These are phyloP conservation scores for Pneumocystis murina DNA, from an alignment of 1,139 yeast genomes.

Conservation along the genomic window DNA sequence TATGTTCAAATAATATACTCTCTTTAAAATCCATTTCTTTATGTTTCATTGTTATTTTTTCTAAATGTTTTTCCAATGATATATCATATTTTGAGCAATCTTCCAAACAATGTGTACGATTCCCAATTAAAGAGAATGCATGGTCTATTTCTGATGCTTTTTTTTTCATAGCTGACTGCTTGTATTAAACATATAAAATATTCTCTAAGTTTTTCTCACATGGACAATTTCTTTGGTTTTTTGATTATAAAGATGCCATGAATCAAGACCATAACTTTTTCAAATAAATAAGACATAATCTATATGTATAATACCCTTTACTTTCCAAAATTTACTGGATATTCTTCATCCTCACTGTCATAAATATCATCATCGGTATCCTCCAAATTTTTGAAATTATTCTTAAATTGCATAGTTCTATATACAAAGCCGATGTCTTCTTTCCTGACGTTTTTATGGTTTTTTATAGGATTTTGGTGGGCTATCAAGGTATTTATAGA, in stretches of 20 bases:
- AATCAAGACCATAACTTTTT: conserved; percentile 2
- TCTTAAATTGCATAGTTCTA: too few relatives aligned
- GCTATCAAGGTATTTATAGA: too few relatives aligned
- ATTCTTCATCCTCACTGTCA: conserved; percentile 8
- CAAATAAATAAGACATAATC: not conserved
- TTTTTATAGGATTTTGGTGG: too few relatives aligned
- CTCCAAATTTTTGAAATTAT: not conserved
- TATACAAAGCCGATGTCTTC: too few relatives aligned
- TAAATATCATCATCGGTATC: conserved; percentile 1
- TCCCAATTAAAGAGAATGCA: conserved; percentile 1
- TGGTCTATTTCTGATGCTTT: not conserved
- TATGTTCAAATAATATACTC: not conserved
- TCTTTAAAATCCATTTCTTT: conserved; percentile 1
- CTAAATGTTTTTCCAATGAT: conserved; percentile 1
- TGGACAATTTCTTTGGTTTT: conserved; percentile 3
- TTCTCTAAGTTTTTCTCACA: conserved; percentile 1
- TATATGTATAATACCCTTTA: not conserved
- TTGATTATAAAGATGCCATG: conserved; percentile 2
- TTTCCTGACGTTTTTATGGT: not conserved
- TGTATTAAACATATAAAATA: not conserved
- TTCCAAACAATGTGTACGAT: conserved; percentile 1
- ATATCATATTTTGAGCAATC: not conserved
- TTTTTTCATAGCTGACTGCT: not conserved
- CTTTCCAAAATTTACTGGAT: conserved; percentile 3
- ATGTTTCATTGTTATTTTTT: conserved; percentile 1